phyloP scores from a whole-genome alignment of 768 basidiomycete species.

The Mycena sanguinolenta region DNA sequence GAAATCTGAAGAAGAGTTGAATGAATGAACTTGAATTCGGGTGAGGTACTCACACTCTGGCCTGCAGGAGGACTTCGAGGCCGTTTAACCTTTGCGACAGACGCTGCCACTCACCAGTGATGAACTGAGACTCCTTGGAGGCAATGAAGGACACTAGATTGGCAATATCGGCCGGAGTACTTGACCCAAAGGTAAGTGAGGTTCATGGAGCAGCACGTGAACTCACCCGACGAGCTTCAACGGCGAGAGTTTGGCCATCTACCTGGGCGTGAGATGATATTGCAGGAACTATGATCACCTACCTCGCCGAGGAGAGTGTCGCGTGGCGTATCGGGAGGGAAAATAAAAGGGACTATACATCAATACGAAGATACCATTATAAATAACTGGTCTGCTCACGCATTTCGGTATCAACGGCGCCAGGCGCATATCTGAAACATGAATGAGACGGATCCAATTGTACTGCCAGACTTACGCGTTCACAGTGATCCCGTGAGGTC shows the following conservation, averaged over 20 bases:
- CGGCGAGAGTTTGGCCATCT: slow-evolving; percentile 16
- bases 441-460: no score
- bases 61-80: slow-evolving; percentile 7
- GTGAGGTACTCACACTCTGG: slow-evolving; percentile 17
- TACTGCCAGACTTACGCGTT: no score
- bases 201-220: no score
- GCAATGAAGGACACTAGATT: slow-evolving; percentile 47
- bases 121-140: slow-evolving; percentile 43
- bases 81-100: no score
- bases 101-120: slow-evolving; percentile 43
- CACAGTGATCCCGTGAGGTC: slow-evolving; percentile 42
- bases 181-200: neutral
- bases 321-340: no score
- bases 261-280: neutral
- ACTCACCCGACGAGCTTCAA: slow-evolving; percentile 13
- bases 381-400: neutral
- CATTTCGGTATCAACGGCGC: slow-evolving; percentile 28
- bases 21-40: no score
- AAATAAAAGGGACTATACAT: no score
- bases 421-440: no score
- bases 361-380: no score
- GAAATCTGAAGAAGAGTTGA: slow-evolving; percentile 24
- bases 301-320: no score
- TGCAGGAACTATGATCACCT: no score
- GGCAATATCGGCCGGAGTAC: slow-evolving; percentile 42